These are phyloP conservation scores for Saccharomycopsis hybrid DNA, from an alignment of 1,139 yeast genomes.

Conservation along the genomic window DNA sequence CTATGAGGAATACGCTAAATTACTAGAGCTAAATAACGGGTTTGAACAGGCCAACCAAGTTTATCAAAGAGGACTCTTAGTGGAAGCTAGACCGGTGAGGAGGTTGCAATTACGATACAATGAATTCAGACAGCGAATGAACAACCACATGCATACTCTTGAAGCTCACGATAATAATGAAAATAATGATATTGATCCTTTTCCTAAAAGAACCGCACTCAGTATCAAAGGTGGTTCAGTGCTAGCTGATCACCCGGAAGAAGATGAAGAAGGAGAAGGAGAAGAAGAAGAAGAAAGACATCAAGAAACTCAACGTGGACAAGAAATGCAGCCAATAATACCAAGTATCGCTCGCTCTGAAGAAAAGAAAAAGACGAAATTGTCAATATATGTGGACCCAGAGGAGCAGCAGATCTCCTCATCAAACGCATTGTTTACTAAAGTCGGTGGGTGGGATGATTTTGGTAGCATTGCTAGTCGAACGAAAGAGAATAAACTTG, in stretches of 20 bases:
- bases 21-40: slow-evolving; percentile 48
- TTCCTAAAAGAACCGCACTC: slow-evolving; percentile 25
- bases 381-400: slow-evolving; percentile 7
- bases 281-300: slow-evolving; percentile 4
- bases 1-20: slow-evolving; percentile 76
- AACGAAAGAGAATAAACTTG: slow-evolving; percentile 58
- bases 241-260: slow-evolving; percentile 25
- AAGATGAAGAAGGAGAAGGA: slow-evolving; percentile 10
- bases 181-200: slow-evolving; percentile 26
- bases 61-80: slow-evolving; percentile 52
- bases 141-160: slow-evolving; percentile 16
- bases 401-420: background rate
- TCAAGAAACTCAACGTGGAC: background rate
- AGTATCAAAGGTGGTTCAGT: slow-evolving; percentile 24
- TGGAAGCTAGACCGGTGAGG: slow-evolving; percentile 56
- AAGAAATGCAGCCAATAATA: background rate
- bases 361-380: slow-evolving; percentile 3
- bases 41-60: slow-evolving; percentile 58
- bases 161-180: slow-evolving; percentile 19
- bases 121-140: slow-evolving; percentile 39
- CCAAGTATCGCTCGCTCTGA: background rate
- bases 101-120: slow-evolving; percentile 46
- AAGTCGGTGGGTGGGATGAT: slow-evolving; percentile 35
- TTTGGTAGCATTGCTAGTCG: slow-evolving; percentile 47
- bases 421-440: background rate